A percentile compares a stretch with the other conserved stretches of the same genome.
phyloP scores from a whole-genome alignment of 352 stramenopile genomes.

The Phytopythium cucurbitacearum region DNA sequence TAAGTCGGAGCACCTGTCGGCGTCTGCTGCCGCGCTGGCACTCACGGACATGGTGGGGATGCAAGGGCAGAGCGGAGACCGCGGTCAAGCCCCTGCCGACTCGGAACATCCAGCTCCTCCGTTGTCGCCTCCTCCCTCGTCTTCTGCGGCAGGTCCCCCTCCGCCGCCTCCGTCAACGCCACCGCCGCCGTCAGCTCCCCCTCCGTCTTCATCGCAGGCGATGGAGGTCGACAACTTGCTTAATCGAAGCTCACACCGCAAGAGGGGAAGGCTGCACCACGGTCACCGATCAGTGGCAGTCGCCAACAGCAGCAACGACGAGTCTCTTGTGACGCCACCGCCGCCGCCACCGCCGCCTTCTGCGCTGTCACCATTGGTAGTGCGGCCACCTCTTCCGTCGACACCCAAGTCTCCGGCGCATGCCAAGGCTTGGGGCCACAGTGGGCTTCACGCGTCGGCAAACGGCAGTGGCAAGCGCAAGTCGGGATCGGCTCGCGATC shows the following conservation, averaged over 20 bases:
- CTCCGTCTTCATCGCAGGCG: slow-evolving; percentile 3
- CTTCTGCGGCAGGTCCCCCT: slow-evolving; percentile 4
- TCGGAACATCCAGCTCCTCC: slow-evolving; percentile 9
- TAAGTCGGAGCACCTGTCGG: slow-evolving; percentile 4
- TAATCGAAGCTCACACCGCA: no score
- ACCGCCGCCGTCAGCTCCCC: slow-evolving; percentile 9
- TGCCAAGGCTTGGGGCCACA: slow-evolving; percentile 10
- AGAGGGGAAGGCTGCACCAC: background rate
- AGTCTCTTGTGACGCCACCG: background rate
- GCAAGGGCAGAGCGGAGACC: no score
- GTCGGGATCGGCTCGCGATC: slow-evolving; percentile 52
- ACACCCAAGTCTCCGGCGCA: slow-evolving; percentile 14
- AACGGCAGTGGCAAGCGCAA: slow-evolving; percentile 46
- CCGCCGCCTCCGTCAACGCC: slow-evolving; percentile 13
- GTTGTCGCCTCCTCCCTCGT: slow-evolving; percentile 17
- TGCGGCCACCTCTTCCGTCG: slow-evolving; percentile 40
- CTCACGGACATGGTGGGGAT: background rate
- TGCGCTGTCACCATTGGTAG: slow-evolving; percentile 14
- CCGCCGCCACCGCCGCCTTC: slow-evolving; percentile 2
- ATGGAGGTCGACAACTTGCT: background rate
- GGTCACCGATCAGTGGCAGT: background rate
- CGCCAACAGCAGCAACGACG: background rate
- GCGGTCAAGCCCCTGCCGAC: no score
- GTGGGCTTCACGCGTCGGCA: slow-evolving; percentile 1
- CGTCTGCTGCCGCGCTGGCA: slow-evolving; percentile 3